Conservation (phyloP, 2,329 filamentous ascomycete species). For the Sarocladium kiliense region DNA sequence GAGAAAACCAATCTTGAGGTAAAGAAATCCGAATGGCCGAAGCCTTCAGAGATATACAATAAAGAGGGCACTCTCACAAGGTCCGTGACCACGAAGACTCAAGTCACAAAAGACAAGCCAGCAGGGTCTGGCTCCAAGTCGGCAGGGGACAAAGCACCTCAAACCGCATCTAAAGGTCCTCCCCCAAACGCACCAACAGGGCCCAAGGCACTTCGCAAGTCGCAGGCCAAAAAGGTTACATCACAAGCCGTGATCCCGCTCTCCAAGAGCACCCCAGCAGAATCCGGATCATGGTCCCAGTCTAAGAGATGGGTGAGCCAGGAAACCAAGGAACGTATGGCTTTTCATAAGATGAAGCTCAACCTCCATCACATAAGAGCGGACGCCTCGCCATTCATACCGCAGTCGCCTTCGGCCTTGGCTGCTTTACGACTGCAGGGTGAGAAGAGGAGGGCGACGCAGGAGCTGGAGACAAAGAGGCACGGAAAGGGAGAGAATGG, state of each 20-base stretch:
- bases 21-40: not conserved
- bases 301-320: constrained; percentile 34
- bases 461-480: constrained; percentile 16
- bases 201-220: constrained; percentile 10
- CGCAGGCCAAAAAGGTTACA: not conserved
- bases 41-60: not conserved
- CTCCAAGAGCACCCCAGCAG: not conserved
- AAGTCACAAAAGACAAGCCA: not conserved
- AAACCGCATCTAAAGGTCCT: not conserved
- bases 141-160: not conserved
- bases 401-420: constrained; percentile 27
- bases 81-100: not conserved
- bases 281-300: constrained; percentile 29
- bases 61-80: not conserved
- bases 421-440: constrained; percentile 25
- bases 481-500: constrained; percentile 11
- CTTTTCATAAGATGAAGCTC: constrained; percentile 29
- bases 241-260: not conserved
- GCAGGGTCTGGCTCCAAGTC: too few species aligned
- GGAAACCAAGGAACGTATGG: constrained; percentile 25
- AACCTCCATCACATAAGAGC: constrained; percentile 30
- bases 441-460: constrained; percentile 20
- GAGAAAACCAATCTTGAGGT: not conserved
- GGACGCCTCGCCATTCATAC: constrained; percentile 31
- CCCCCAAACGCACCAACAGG: constrained; percentile 16